A percentile compares a stretch with the other conserved stretches of the same genome.
These are phyloP conservation scores for Malus hybrid DNA, from an alignment of 331 rosid genomes.

Conservation along the genomic window DNA sequence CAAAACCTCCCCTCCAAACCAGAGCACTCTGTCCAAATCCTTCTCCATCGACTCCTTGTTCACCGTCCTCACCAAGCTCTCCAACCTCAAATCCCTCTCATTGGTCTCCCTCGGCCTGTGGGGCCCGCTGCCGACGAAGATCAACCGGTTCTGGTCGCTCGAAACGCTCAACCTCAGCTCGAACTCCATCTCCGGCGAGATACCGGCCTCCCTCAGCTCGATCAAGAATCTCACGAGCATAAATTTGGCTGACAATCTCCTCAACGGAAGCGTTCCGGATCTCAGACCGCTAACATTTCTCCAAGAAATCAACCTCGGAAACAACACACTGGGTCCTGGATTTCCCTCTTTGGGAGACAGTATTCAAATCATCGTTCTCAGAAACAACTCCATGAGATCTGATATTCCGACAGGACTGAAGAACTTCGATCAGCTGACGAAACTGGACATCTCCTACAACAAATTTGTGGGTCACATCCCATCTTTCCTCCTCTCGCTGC, in stretches of 20 bases:
- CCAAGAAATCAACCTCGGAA: constrained; percentile 49
- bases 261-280: constrained; percentile 69
- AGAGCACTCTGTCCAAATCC: constrained; percentile 38
- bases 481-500: constrained; percentile 56
- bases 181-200: constrained; percentile 54
- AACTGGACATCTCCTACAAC: constrained; percentile 59
- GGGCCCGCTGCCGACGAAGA: constrained; percentile 76
- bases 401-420: constrained; percentile 31
- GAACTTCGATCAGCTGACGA: constrained; percentile 39
- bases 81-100: constrained; percentile 49
- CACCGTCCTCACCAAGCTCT: constrained; percentile 61
- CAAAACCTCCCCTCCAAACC: constrained; percentile 38
- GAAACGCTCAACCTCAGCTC: constrained; percentile 63
- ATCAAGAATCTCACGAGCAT: constrained; percentile 43
- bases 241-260: constrained; percentile 54
- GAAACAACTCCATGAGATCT: constrained; percentile 61
- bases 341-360: constrained; percentile 44
- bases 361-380: constrained; percentile 42
- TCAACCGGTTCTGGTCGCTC: constrained; percentile 44
- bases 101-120: constrained; percentile 70
- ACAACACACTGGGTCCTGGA: constrained; percentile 53
- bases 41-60: constrained; percentile 70
- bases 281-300: constrained; percentile 37
- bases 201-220: constrained; percentile 46
- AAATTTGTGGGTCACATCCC: constrained; percentile 55